Percentiles rank a stretch among this genome's conserved stretches.
These are phyloP conservation scores for Phalaenopsis hybrid DNA, from an alignment of 116 monocot genomes.

Conservation along the genomic window DNA sequence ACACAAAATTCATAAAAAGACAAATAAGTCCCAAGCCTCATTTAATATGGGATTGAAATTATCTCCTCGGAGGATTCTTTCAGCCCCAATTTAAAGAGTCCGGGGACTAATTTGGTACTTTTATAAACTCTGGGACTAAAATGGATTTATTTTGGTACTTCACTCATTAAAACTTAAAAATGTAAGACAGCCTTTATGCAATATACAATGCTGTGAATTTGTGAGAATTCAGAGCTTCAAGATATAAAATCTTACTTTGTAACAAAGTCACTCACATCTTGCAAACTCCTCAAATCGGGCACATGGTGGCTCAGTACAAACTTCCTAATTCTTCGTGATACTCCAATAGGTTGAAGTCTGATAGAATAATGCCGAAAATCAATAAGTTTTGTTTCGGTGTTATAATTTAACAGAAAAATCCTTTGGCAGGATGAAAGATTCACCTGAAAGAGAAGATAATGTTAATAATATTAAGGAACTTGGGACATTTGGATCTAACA, in stretches of 20 bases:
- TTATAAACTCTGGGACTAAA: too few species aligned
- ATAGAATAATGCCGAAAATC: slow-evolving; percentile 94
- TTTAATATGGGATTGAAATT: too few species aligned
- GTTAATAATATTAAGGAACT: neutral
- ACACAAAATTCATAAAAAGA: too few species aligned
- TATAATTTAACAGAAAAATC: slow-evolving; percentile 73
- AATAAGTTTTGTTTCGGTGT: slow-evolving; percentile 71
- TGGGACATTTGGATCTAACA: neutral
- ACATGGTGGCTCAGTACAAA: slow-evolving; percentile 79
- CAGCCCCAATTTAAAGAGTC: too few species aligned
- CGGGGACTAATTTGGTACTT: too few species aligned
- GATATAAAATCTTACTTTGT: slow-evolving; percentile 58
- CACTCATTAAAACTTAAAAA: neutral
- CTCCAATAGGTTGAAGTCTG: slow-evolving; percentile 80
- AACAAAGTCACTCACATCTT: slow-evolving; percentile 88
- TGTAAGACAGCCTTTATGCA: neutral
- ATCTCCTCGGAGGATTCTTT: too few species aligned
- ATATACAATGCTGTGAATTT: neutral
- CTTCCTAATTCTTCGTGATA: slow-evolving; percentile 76
- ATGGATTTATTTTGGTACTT: too few species aligned
- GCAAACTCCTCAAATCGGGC: slow-evolving; percentile 72
- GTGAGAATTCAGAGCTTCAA: neutral
- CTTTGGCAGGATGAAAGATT: slow-evolving; percentile 77
- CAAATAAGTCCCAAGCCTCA: too few species aligned
- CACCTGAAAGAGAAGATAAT: slow-evolving; percentile 39